Conservation (phyloP, 371 early-diverging fungal genomes). For the Rhizopus stolonifer region DNA sequence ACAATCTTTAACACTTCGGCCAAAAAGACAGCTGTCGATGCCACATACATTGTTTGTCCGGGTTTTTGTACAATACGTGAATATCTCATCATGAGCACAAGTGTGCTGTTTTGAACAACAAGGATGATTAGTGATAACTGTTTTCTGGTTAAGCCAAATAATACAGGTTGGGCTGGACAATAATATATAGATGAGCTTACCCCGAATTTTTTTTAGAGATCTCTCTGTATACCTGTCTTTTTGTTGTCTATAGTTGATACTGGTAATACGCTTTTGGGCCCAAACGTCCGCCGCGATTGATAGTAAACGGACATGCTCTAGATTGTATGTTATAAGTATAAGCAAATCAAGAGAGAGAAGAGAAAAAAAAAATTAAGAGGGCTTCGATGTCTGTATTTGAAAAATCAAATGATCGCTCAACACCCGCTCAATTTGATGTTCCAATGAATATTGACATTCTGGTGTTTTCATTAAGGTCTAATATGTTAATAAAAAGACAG, state of each 20-base stretch:
- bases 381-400: too few species aligned
- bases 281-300: conserved; percentile 9
- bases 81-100: conserved; percentile 61
- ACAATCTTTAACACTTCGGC: conserved; percentile 54
- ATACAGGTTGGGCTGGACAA: conserved; percentile 22
- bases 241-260: not conserved
- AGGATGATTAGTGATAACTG: conserved; percentile 53
- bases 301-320: not conserved
- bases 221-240: conserved; percentile 6
- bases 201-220: not conserved
- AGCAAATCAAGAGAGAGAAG: too few species aligned
- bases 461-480: too few species aligned
- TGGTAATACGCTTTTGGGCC: conserved; percentile 9
- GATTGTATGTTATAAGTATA: too few species aligned
- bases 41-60: conserved; percentile 54
- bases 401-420: too few species aligned
- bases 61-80: conserved; percentile 43
- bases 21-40: conserved; percentile 64
- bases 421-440: too few species aligned
- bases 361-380: too few species aligned
- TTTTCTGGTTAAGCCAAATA: conserved; percentile 32
- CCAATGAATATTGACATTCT: too few species aligned
- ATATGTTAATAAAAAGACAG: too few species aligned
- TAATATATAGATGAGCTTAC: not conserved
- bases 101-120: conserved; percentile 55